Conservation (phyloP, 2,329 filamentous ascomycete genomes). For the Diaporthe ilicicola region DNA sequence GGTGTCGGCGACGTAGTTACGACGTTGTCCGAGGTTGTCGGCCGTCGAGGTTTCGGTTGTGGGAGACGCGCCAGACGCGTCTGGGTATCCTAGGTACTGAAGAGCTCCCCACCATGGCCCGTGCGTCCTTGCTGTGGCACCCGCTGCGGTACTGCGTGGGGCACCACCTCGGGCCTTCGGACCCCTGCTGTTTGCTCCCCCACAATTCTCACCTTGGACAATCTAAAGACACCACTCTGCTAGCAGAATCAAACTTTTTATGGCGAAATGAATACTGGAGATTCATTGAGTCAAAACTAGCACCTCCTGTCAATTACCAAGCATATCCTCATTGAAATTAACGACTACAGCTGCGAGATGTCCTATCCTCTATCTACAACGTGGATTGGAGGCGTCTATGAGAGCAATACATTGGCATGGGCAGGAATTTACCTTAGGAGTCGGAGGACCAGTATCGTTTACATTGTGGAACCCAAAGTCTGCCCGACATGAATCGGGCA, state of each 20-base stretch:
- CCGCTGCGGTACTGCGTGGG: not conserved
- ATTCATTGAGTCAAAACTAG: not conserved
- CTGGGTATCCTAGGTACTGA: no score
- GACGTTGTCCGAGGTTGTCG: no score
- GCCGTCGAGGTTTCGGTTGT: not conserved
- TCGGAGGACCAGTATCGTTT: not conserved
- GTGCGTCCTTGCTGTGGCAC: not conserved
- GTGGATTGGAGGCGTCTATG: no score
- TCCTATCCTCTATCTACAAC: no score
- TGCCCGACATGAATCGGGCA: not conserved
- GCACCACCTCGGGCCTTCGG: not conserved
- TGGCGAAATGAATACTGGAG: constrained; percentile 2
- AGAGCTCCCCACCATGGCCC: not conserved
- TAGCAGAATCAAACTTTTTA: not conserved
- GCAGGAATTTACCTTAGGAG: not conserved
- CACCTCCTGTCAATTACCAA: not conserved
- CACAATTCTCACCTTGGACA: constrained; percentile 14
- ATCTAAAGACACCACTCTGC: not conserved
- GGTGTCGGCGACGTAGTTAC: not conserved
- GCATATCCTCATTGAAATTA: not conserved
- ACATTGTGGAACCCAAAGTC: not conserved
- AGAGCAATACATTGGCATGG: no score
- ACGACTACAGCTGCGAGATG: no score
- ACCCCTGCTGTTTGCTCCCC: not conserved
- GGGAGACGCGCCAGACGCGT: constrained; percentile 19